These are phyloP conservation scores for Trichophyton equinum DNA, from an alignment of 2,329 filamentous ascomycete genomes.

Conservation along the genomic window DNA sequence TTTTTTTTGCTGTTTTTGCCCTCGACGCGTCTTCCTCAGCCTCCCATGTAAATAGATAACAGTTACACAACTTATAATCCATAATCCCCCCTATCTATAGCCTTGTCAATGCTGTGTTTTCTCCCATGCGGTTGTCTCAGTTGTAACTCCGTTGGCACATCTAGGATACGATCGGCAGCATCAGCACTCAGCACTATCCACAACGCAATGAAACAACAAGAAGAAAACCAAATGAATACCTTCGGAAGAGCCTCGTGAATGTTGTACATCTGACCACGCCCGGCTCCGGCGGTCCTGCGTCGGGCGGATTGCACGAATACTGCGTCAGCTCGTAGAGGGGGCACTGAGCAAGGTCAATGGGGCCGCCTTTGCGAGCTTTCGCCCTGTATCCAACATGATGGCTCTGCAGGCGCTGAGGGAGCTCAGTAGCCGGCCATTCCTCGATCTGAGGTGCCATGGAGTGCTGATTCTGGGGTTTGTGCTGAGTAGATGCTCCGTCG, in stretches of 20 bases:
- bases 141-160: conserved; percentile 42
- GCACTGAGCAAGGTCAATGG: conserved; percentile 43
- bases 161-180: conserved; percentile 15
- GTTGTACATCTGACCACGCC: conserved; percentile 42
- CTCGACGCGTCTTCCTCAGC: neutral
- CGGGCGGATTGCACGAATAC: conserved; percentile 47
- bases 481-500: neutral
- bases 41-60: neutral
- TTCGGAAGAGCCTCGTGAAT: conserved; percentile 46
- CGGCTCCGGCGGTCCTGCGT: conserved; percentile 29
- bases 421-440: conserved; percentile 40
- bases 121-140: conserved; percentile 53
- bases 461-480: neutral
- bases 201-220: conserved; percentile 7
- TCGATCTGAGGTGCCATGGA: conserved; percentile 45
- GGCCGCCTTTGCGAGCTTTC: conserved; percentile 39
- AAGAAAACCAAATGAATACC: conserved; percentile 33
- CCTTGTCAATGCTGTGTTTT: neutral
- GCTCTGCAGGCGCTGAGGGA: conserved; percentile 41
- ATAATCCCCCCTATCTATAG: neutral
- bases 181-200: too few species aligned
- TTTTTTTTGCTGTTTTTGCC: neutral
- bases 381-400: conserved; percentile 33
- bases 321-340: conserved; percentile 48
- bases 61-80: neutral